These are phyloP conservation scores for Ploettnerulaceae sp. DNA, from an alignment of 2,329 filamentous ascomycete species.

Conservation along the genomic window DNA sequence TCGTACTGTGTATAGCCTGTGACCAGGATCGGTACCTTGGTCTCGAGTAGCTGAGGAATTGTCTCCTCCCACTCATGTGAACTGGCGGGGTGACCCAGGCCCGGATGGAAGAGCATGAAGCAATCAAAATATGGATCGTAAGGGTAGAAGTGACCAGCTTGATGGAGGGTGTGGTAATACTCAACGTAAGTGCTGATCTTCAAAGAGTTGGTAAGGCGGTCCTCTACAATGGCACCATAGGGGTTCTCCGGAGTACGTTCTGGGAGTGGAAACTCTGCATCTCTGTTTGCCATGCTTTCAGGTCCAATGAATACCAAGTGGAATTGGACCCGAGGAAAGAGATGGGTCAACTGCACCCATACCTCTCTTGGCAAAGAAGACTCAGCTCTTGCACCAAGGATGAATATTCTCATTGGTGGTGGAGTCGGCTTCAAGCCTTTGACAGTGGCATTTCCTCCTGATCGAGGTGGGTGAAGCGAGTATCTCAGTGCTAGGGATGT, in stretches of 20 bases:
- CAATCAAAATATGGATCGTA: conserved; percentile 99
- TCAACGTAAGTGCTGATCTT: conserved; percentile 98
- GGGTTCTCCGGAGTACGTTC: conserved; percentile 80
- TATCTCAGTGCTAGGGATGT: conserved; percentile 73
- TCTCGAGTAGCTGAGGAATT: conserved; percentile 83
- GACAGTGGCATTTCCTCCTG: conserved; percentile 68
- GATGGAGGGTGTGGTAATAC: conserved; percentile 95
- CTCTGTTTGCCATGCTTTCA: conserved; percentile 91
- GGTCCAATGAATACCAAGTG: conserved; percentile 94
- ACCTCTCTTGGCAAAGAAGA: conserved; percentile 90
- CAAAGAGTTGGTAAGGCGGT: conserved; percentile 79
- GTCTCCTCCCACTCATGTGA: conserved; percentile 94
- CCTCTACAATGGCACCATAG: conserved; percentile 90
- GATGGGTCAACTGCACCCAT: conserved; percentile 89
- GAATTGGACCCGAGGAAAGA: conserved; percentile 88
- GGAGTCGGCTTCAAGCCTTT: conserved; percentile 78
- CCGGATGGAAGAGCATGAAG: conserved; percentile 95
- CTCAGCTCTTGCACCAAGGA: conserved; percentile 93
- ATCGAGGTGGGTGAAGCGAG: conserved; percentile 80
- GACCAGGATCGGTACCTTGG: conserved; percentile 88
- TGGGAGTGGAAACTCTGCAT: conserved; percentile 87
- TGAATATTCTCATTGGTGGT: conserved; percentile 85
- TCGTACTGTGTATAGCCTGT: conserved; percentile 96
- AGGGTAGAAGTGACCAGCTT: conserved; percentile 83
- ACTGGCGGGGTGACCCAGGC: conserved; percentile 87